Evolutionary conservation across 176 grass and related monocot genomes (phyloP).

Genomic region (Musa acuminata): DNA sequence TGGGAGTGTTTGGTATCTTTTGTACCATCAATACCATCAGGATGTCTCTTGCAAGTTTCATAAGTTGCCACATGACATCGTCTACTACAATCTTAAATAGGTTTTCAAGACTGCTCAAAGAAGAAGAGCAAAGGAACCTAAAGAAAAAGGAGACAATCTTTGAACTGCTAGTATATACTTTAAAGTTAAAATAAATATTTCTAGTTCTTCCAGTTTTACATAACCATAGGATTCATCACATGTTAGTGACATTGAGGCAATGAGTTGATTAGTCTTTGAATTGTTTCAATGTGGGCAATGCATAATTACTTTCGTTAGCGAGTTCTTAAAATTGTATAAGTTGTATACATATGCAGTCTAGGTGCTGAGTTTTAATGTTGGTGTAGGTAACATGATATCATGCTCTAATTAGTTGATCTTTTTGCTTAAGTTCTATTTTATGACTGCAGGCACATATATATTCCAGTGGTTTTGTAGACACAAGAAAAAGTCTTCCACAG

Average conservation of each 20-base stretch:
- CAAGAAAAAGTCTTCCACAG: slow-evolving; percentile 45
- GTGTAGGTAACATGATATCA: slow-evolving; percentile 2
- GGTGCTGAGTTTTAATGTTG: not conserved
- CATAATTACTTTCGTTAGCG: not conserved
- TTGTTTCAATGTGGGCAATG: not conserved
- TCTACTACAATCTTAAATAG: too few relatives aligned
- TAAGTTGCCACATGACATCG: too few relatives aligned
- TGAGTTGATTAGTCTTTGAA: not conserved
- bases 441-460: slow-evolving; percentile 88
- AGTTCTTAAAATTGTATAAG: not conserved
- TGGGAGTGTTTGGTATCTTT: too few relatives aligned
- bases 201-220: not conserved
- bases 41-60: too few relatives aligned
- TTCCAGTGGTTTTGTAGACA: slow-evolving; percentile 41
- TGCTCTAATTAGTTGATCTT: not conserved
- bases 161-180: too few relatives aligned
- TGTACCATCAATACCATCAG: too few relatives aligned
- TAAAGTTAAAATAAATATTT: not conserved
- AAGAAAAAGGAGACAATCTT: too few relatives aligned
- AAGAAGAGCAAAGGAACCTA: too few relatives aligned
- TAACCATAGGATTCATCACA: not conserved
- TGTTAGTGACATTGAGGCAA: not conserved
- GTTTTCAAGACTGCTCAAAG: too few relatives aligned
- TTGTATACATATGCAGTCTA: too few relatives aligned
- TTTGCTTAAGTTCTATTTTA: slow-evolving; percentile 12